Percentiles rank a stretch among this genome's conserved stretches.
These are phyloP conservation scores for Dictyostelium intermedium DNA, from an alignment of 78 protist genomes.

Conservation along the genomic window DNA sequence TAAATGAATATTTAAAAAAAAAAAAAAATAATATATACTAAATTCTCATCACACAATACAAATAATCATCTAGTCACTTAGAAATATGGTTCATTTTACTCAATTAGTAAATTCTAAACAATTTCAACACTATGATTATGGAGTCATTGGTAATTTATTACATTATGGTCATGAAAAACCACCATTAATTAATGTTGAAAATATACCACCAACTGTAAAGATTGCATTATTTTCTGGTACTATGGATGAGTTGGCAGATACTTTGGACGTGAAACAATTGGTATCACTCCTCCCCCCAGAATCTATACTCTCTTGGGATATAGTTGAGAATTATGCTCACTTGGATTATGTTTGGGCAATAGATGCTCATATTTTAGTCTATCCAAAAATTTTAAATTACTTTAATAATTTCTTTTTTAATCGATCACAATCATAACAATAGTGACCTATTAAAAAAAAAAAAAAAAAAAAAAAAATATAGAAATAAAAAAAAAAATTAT, in stretches of 20 bases:
- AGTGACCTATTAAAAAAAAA: too few species aligned
- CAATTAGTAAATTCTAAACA: conserved; percentile 51
- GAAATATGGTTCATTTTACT: conserved; percentile 79
- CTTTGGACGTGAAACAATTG: conserved; percentile 58
- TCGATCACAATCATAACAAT: not conserved
- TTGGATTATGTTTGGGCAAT: conserved; percentile 80
- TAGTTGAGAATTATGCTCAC: conserved; percentile 45
- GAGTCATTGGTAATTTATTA: not conserved
- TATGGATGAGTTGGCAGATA: conserved; percentile 81
- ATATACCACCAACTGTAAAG: conserved; percentile 26
- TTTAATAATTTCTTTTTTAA: not conserved
- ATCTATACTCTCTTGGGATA: conserved; percentile 24
- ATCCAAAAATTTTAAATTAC: conserved; percentile 9
- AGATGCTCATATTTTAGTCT: conserved; percentile 45
- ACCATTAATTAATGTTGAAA: conserved; percentile 35
- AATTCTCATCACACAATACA: too few species aligned
- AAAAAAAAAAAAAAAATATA: not conserved
- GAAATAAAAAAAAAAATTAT: not conserved
- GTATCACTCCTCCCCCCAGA: not conserved
- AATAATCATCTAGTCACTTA: not conserved
- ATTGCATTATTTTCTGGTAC: conserved; percentile 76
- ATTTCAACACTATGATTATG: conserved; percentile 74
- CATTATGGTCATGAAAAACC: conserved; percentile 7
- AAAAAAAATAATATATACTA: too few species aligned
- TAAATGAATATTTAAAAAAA: too few species aligned